phyloP scores from a whole-genome alignment of 2,329 filamentous ascomycete genomes.

The Cryphonectria japonica region DNA sequence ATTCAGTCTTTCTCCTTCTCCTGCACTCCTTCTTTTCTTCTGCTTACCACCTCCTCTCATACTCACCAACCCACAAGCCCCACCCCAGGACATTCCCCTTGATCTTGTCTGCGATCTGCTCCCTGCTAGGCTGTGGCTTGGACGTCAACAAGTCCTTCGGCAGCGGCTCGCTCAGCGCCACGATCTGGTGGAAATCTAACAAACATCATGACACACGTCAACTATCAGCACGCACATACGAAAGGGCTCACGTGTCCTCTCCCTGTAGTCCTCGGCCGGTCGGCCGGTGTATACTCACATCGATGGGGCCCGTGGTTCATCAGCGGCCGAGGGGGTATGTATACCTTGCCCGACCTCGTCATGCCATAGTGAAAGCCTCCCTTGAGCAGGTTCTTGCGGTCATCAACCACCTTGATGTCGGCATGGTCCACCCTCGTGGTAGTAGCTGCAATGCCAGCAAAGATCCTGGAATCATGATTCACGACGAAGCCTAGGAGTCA shows the following conservation, averaged over 20 bases:
- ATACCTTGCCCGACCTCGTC: conserved; percentile 45
- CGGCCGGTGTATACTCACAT: conserved; percentile 38
- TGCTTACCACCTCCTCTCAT: conserved; percentile 45
- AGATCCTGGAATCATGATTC: conserved; percentile 36
- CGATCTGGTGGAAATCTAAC: conserved; percentile 52
- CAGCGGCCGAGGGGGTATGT: conserved; percentile 50
- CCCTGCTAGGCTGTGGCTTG: conserved; percentile 45
- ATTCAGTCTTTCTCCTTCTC: background rate
- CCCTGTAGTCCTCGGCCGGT: too few species aligned
- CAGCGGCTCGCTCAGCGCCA: conserved; percentile 51
- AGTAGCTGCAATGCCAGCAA: conserved; percentile 43
- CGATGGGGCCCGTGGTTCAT: conserved; percentile 56
- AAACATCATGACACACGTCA: background rate
- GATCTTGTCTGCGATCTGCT: conserved; percentile 48
- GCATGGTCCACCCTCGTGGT: conserved; percentile 39
- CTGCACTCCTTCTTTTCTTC: background rate
- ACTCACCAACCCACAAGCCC: conserved; percentile 52
- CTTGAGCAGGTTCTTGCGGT: conserved; percentile 38
- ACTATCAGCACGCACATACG: background rate
- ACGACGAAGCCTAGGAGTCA: conserved; percentile 40
- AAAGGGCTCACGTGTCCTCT: too few species aligned
- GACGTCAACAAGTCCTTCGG: conserved; percentile 42
- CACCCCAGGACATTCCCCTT: conserved; percentile 53
- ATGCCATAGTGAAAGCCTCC: conserved; percentile 53
- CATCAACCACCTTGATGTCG: conserved; percentile 44